A percentile compares a stretch with the other conserved stretches of the same genome.
phyloP scores from a whole-genome alignment of 345 rosid genomes.

The Corchorus capsularis region DNA sequence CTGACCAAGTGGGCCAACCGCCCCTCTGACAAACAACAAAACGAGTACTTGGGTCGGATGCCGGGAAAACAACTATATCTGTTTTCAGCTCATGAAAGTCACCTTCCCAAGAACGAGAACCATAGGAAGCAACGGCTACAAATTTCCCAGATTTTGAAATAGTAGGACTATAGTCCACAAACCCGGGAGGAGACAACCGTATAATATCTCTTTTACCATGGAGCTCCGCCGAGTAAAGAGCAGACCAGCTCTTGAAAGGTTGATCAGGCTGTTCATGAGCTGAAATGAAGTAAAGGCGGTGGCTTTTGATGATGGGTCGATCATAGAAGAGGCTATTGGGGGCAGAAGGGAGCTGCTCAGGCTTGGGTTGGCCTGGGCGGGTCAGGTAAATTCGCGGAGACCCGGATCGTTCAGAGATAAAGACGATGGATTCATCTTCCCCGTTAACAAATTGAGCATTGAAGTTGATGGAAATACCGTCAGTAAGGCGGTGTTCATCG shows the following conservation, averaged over 20 bases:
- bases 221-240: conserved; percentile 50
- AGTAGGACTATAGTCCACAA: conserved; percentile 75
- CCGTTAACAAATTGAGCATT: conserved; percentile 62
- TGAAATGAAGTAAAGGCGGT: conserved; percentile 66
- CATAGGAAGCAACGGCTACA: conserved; percentile 75
- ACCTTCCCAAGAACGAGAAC: conserved; percentile 73
- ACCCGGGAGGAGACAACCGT: conserved; percentile 63
- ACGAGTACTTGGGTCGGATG: conserved; percentile 51
- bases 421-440: conserved; percentile 42
- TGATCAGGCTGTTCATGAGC: conserved; percentile 69
- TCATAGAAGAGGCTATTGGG: conserved; percentile 78
- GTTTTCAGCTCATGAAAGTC: conserved; percentile 75
- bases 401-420: conserved; percentile 70
- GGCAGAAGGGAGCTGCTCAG: conserved; percentile 47
- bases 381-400: conserved; percentile 46
- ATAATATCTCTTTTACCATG: conserved; percentile 8
- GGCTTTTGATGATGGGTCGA: conserved; percentile 57
- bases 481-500: conserved; percentile 58
- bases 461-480: conserved; percentile 70
- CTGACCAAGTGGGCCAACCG: conserved; percentile 88
- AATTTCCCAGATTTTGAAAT: conserved; percentile 56
- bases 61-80: conserved; percentile 60
- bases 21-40: conserved; percentile 56
- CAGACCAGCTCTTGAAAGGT: conserved; percentile 67
- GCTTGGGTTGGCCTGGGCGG: conserved; percentile 36